Conservation (phyloP, 768 basidiomycete genomes). For the Tulasnella sp. region DNA sequence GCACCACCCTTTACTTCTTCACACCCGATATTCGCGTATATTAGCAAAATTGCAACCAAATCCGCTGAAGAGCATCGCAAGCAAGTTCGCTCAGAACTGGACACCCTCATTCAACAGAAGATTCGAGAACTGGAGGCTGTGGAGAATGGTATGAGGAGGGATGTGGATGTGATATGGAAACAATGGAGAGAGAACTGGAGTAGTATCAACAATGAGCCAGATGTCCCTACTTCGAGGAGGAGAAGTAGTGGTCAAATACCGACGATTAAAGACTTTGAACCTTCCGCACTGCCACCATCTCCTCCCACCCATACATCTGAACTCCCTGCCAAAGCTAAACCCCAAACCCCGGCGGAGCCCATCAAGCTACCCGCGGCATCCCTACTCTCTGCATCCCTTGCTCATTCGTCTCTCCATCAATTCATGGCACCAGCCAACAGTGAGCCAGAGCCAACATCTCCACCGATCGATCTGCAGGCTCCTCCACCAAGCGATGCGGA, state of each 20-base stretch:
- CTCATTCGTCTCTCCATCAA: constrained; percentile 9
- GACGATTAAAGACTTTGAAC: neutral
- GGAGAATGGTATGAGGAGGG: neutral
- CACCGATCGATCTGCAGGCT: neutral
- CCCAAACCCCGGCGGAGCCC: neutral
- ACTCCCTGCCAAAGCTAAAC: neutral
- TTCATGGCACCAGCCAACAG: neutral
- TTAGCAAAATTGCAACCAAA: constrained; percentile 8
- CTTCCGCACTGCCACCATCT: neutral
- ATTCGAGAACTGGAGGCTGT: neutral
- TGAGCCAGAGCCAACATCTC: neutral
- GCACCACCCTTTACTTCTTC: constrained; percentile 13
- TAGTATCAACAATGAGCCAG: neutral
- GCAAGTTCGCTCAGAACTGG: constrained; percentile 1
- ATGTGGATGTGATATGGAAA: constrained; percentile 10
- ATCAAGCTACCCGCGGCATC: neutral
- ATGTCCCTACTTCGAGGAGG: neutral
- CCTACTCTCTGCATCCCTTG: constrained; percentile 11
- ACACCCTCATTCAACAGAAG: constrained; percentile 7
- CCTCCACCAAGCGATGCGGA: neutral
- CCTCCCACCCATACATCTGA: neutral
- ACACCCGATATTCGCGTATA: constrained; percentile 6
- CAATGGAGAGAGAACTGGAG: constrained; percentile 4
- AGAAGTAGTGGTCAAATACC: neutral
- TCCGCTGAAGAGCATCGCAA: constrained; percentile 8